Conservation (phyloP, 495 filamentous ascomycete genomes). For the Penicillium mononematosum region DNA sequence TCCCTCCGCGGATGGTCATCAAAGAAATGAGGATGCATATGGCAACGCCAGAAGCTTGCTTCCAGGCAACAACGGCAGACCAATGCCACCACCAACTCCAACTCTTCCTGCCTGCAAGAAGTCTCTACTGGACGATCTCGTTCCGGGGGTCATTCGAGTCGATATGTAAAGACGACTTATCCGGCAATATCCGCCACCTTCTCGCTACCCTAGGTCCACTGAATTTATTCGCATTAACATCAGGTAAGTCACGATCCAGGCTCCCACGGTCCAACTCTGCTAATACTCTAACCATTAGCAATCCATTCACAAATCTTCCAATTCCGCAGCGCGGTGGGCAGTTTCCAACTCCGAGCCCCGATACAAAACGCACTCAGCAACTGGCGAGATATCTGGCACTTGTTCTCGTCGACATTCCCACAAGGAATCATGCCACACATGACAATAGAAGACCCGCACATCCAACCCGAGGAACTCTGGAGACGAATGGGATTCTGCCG, state of each 20-base stretch:
- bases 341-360: slow-evolving; percentile 12
- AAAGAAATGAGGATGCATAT: slow-evolving; percentile 35
- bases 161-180: slow-evolving; percentile 9
- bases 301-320: slow-evolving; percentile 28
- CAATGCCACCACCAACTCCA: slow-evolving; percentile 19
- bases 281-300: neutral
- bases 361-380: slow-evolving; percentile 19
- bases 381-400: slow-evolving; percentile 23
- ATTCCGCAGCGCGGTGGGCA: slow-evolving; percentile 23
- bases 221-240: slow-evolving; percentile 24
- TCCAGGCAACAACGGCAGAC: slow-evolving; percentile 30
- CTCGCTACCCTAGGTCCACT: slow-evolving; percentile 19
- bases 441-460: slow-evolving; percentile 11
- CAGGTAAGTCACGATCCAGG: slow-evolving; percentile 5
- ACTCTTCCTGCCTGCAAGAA: slow-evolving; percentile 6
- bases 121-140: slow-evolving; percentile 18
- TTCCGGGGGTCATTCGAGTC: slow-evolving; percentile 19
- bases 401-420: slow-evolving; percentile 6
- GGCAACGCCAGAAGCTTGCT: slow-evolving; percentile 30
- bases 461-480: slow-evolving; percentile 19
- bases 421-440: slow-evolving; percentile 13
- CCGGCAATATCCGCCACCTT: neutral
- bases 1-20: slow-evolving; percentile 32
- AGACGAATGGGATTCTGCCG: slow-evolving; percentile 23
- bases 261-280: neutral